A percentile compares a stretch with the other conserved stretches of the same genome.
phyloP scores from a whole-genome alignment of 2,329 filamentous ascomycete species.

The Colletotrichum gigasporum region DNA sequence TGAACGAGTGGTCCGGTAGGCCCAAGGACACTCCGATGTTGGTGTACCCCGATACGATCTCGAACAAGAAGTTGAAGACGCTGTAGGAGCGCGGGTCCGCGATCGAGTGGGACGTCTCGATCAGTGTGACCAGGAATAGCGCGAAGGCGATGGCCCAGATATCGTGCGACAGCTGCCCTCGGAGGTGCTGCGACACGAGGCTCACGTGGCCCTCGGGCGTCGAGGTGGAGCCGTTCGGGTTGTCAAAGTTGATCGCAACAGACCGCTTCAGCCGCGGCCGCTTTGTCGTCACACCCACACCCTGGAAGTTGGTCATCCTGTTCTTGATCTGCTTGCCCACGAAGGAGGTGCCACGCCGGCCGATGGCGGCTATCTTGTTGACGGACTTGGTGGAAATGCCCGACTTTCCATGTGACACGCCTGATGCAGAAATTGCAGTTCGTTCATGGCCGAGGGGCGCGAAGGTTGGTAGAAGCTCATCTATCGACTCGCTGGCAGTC shows the following conservation, averaged over 20 bases:
- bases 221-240: slow-evolving; percentile 21
- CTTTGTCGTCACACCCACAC: slow-evolving; percentile 49
- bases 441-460: slow-evolving; percentile 5
- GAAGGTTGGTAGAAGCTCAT: slow-evolving; percentile 22
- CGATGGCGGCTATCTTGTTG: slow-evolving; percentile 27
- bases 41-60: slow-evolving; percentile 66
- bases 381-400: slow-evolving; percentile 55
- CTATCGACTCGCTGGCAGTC: slow-evolving; percentile 40
- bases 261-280: slow-evolving; percentile 29
- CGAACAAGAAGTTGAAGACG: slow-evolving; percentile 69
- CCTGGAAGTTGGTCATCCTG: slow-evolving; percentile 52
- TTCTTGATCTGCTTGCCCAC: slow-evolving; percentile 64
- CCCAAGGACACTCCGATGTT: slow-evolving; percentile 70
- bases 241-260: slow-evolving; percentile 15
- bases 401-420: slow-evolving; percentile 42
- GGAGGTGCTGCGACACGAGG: slow-evolving; percentile 65
- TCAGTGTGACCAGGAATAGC: slow-evolving; percentile 66
- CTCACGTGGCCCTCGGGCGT: slow-evolving; percentile 50
- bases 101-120: slow-evolving; percentile 66
- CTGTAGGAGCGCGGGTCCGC: slow-evolving; percentile 61
- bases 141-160: slow-evolving; percentile 74
- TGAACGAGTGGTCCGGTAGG: slow-evolving; percentile 61
- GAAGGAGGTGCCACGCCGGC: slow-evolving; percentile 51
- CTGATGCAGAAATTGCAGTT: slow-evolving; percentile 32
- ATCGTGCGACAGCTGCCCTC: slow-evolving; percentile 72